Conservation (phyloP, 2,329 filamentous ascomycete species). For the Phialocephala sp. region DNA sequence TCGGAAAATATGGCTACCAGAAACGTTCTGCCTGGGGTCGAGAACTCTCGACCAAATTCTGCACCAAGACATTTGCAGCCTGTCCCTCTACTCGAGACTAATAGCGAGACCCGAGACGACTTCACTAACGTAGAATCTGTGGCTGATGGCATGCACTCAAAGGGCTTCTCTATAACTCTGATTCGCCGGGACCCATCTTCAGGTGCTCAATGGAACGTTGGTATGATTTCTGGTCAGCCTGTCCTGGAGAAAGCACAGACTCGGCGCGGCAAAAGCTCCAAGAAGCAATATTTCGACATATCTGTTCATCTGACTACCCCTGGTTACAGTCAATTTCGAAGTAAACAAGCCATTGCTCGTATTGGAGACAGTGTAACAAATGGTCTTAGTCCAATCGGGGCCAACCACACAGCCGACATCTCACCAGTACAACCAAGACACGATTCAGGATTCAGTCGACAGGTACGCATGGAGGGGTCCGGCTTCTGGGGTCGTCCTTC, state of each 20-base stretch:
- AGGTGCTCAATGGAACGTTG: constrained; percentile 77
- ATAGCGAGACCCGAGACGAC: constrained; percentile 15
- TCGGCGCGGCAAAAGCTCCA: constrained; percentile 37
- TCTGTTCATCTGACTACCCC: constrained; percentile 42
- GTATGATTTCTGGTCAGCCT: constrained; percentile 56
- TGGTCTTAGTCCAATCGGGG: constrained; percentile 1
- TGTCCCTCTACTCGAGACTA: constrained; percentile 9
- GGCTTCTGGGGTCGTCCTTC: constrained; percentile 37
- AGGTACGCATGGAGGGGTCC: constrained; percentile 58
- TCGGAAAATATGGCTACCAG: constrained; percentile 24
- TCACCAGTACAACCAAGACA: constrained; percentile 13
- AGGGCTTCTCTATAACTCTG: constrained; percentile 50
- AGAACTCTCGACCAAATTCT: constrained; percentile 22
- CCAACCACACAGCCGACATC: constrained; percentile 9
- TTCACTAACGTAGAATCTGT: constrained; percentile 2
- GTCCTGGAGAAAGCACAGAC: constrained; percentile 30
- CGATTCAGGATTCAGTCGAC: constrained; percentile 51
- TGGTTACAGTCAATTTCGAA: constrained; percentile 42
- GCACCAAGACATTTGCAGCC: constrained; percentile 8
- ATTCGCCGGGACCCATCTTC: constrained; percentile 76
- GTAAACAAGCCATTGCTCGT: constrained; percentile 18
- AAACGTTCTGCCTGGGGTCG: constrained; percentile 31
- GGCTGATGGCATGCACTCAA: neutral
- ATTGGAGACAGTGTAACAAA: constrained; percentile 14
- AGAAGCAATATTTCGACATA: constrained; percentile 47